These are phyloP conservation scores for Fallopia convolvulus DNA, from an alignment of 148 eudicot species.

Conservation along the genomic window DNA sequence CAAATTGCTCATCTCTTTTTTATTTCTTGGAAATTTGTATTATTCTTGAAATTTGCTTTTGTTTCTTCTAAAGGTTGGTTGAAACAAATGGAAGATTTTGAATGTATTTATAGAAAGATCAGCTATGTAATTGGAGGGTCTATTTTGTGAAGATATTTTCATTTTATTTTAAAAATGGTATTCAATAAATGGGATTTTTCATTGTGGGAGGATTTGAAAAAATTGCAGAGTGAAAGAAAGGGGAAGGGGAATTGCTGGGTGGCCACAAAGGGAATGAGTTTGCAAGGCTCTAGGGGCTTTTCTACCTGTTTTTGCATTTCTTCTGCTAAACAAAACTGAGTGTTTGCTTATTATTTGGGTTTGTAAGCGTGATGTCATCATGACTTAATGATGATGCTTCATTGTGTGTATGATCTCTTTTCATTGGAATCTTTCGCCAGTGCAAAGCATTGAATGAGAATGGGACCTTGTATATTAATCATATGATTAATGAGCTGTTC, in stretches of 20 bases:
- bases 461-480: too few species aligned
- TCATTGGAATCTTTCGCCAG: not conserved
- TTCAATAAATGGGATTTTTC: not conserved
- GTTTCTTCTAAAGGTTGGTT: not conserved
- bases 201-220: not conserved
- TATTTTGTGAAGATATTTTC: not conserved
- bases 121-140: not conserved
- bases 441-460: not conserved
- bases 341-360: not conserved
- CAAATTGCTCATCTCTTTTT: slow-evolving; percentile 3
- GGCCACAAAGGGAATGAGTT: not conserved
- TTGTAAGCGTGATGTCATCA: not conserved
- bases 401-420: not conserved
- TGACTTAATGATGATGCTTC: not conserved
- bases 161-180: not conserved
- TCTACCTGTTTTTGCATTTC: not conserved
- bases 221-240: not conserved
- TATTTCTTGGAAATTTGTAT: not conserved
- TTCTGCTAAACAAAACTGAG: too few species aligned
- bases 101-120: not conserved
- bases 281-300: not conserved
- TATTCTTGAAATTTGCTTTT: not conserved
- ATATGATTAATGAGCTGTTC: too few species aligned
- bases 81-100: not conserved
- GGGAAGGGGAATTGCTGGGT: not conserved